Conservation (phyloP, 495 filamentous ascomycete genomes). For the Trichoderma erinaceum region DNA sequence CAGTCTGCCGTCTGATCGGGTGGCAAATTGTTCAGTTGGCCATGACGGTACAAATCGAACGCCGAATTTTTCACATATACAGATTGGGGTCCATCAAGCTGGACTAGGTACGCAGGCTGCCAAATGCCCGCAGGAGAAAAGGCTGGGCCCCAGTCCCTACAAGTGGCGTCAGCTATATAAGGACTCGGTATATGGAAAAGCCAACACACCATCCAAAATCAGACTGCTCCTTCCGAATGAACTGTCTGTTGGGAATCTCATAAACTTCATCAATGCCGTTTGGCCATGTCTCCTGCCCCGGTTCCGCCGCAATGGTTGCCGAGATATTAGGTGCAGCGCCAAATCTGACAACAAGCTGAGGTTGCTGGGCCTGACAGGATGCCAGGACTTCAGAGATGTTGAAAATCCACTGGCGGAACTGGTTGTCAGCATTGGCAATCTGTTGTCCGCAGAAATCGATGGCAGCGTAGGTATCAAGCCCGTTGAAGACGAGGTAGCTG, state of each 20-base stretch:
- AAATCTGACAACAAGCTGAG: constrained; percentile 1
- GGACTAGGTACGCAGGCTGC: constrained; percentile 55
- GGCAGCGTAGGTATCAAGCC: constrained; percentile 60
- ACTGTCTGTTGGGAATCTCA: constrained; percentile 54
- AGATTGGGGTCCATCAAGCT: constrained; percentile 37
- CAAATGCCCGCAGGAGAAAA: constrained; percentile 63
- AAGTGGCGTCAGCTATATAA: background rate
- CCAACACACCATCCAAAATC: constrained; percentile 52
- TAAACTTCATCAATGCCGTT: constrained; percentile 39
- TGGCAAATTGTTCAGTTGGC: constrained; percentile 54
- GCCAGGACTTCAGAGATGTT: constrained; percentile 50
- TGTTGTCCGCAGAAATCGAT: constrained; percentile 54
- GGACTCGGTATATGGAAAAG: background rate
- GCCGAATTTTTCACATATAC: constrained; percentile 53
- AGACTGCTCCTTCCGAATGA: constrained; percentile 62
- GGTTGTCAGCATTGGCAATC: constrained; percentile 62
- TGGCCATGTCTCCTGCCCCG: constrained; percentile 51
- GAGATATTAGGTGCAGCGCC: constrained; percentile 9
- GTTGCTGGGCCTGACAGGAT: constrained; percentile 28
- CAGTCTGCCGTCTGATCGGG: constrained; percentile 57
- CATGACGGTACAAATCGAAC: constrained; percentile 55
- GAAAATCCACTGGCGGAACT: constrained; percentile 68
- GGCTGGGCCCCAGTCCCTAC: constrained; percentile 61
- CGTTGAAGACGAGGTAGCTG: constrained; percentile 57
- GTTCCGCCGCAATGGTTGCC: constrained; percentile 43